These are phyloP conservation scores for Paramarasmius palmivorus DNA, from an alignment of 1,284 basidiomycete genomes.

Conservation along the genomic window DNA sequence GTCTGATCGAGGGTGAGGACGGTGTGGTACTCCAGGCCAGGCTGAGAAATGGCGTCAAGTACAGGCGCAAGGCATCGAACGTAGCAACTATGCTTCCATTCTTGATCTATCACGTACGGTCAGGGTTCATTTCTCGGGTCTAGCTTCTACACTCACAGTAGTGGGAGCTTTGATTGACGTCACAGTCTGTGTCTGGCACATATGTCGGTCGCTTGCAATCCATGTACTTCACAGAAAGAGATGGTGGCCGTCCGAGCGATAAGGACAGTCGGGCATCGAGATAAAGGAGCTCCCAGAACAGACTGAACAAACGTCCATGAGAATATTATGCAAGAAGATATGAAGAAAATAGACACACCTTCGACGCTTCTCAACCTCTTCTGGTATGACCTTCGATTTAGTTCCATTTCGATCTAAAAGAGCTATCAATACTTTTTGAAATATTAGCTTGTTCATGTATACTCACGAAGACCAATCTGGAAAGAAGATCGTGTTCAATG, in stretches of 20 bases:
- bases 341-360: conserved; percentile 23
- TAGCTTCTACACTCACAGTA: conserved; percentile 32
- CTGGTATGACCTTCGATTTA: conserved; percentile 43
- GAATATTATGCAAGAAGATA: not conserved
- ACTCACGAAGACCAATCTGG: conserved; percentile 63
- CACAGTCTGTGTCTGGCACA: conserved; percentile 31
- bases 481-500: conserved; percentile 13
- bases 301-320: conserved; percentile 7
- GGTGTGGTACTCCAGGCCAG: conserved; percentile 48
- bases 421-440: conserved; percentile 9
- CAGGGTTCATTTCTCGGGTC: conserved; percentile 3
- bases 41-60: conserved; percentile 57
- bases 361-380: conserved; percentile 45
- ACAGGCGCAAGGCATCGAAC: conserved; percentile 55
- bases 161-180: conserved; percentile 34
- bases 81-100: conserved; percentile 65
- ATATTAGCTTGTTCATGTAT: conserved; percentile 1
- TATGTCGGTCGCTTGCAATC: conserved; percentile 46
- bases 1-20: conserved; percentile 58
- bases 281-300: conserved; percentile 48
- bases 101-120: conserved; percentile 40
- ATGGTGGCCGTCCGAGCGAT: conserved; percentile 44
- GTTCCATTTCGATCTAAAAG: conserved; percentile 38
- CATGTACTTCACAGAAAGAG: conserved; percentile 40
- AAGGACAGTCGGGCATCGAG: conserved; percentile 47